phyloP scores from a whole-genome alignment of 2,329 filamentous ascomycete species.

The Purpureocillium takamizusanense region DNA sequence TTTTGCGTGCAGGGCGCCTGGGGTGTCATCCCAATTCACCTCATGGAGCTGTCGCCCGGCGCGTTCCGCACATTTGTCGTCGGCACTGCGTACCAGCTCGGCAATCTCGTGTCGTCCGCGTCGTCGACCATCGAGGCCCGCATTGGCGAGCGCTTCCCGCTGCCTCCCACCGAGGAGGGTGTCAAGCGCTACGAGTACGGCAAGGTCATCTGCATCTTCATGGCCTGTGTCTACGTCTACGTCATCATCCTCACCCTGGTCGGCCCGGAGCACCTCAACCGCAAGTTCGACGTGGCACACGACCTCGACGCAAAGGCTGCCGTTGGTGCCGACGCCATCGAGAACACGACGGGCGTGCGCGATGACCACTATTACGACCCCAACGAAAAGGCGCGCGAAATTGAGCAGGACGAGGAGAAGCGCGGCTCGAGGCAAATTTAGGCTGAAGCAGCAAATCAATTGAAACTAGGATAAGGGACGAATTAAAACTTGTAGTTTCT shows the following conservation, averaged over 20 bases:
- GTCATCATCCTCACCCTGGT: slow-evolving; percentile 53
- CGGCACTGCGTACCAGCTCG: slow-evolving; percentile 67
- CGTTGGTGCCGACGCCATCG: slow-evolving; percentile 26
- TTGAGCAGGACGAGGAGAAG: slow-evolving; percentile 3
- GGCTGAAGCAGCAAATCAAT: too few relatives aligned
- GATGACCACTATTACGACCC: not conserved
- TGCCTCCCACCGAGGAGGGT: slow-evolving; percentile 44
- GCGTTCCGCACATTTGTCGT: slow-evolving; percentile 67
- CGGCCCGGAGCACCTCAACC: slow-evolving; percentile 46
- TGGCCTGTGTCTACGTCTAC: slow-evolving; percentile 69
- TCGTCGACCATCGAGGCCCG: slow-evolving; percentile 69
- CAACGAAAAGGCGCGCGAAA: not conserved
- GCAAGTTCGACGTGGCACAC: slow-evolving; percentile 40
- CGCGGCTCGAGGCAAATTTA: not conserved
- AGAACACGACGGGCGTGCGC: slow-evolving; percentile 9
- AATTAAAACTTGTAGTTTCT: too few relatives aligned
- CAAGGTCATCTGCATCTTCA: slow-evolving; percentile 82
- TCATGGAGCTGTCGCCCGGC: slow-evolving; percentile 68
- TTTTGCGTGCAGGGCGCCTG: slow-evolving; percentile 72
- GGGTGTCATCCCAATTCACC: slow-evolving; percentile 68
- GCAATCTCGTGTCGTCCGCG: slow-evolving; percentile 62
- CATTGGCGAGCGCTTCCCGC: slow-evolving; percentile 65
- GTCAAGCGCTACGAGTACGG: slow-evolving; percentile 62
- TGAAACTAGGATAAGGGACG: too few relatives aligned
- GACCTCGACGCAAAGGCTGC: slow-evolving; percentile 39